Conservation (phyloP, 2,329 filamentous ascomycete genomes). For the Ascochyta koolunga region DNA sequence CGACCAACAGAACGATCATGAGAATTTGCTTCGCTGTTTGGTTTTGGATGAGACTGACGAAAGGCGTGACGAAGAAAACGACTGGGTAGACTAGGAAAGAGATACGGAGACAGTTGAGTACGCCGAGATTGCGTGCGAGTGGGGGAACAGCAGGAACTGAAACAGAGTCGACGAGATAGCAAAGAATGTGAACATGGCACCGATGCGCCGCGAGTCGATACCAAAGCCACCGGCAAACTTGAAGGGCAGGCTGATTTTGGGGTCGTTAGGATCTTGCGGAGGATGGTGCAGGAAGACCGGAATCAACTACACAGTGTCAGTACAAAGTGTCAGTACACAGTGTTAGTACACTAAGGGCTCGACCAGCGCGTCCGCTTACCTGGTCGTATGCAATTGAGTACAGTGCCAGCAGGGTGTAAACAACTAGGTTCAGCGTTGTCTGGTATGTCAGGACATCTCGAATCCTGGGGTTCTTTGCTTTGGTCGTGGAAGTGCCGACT, state of each 20-base stretch:
- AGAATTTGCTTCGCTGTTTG: slow-evolving; percentile 60
- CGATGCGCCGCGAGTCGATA: slow-evolving; percentile 73
- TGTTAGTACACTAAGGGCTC: slow-evolving; percentile 10
- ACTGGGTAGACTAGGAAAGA: slow-evolving; percentile 73
- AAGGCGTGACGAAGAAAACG: slow-evolving; percentile 82
- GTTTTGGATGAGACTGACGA: slow-evolving; percentile 68
- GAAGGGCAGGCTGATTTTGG: slow-evolving; percentile 70
- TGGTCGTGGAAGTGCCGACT: slow-evolving; percentile 5
- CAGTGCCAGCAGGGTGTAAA: slow-evolving; percentile 81
- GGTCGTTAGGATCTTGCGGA: slow-evolving; percentile 57
- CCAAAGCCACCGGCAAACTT: slow-evolving; percentile 86
- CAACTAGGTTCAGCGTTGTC: slow-evolving; percentile 73
- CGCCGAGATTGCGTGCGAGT: slow-evolving; percentile 73
- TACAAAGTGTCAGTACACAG: too few relatives aligned
- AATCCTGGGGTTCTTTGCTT: slow-evolving; percentile 48
- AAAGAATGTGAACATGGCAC: slow-evolving; percentile 83
- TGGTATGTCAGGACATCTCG: slow-evolving; percentile 75
- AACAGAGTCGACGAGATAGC: slow-evolving; percentile 78
- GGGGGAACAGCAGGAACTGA: slow-evolving; percentile 88
- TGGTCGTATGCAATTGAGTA: slow-evolving; percentile 88
- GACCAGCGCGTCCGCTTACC: slow-evolving; percentile 19
- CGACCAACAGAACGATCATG: slow-evolving; percentile 70
- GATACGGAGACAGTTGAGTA: slow-evolving; percentile 74
- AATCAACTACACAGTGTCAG: slow-evolving; percentile 64
- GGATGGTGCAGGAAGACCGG: slow-evolving; percentile 88